Conservation (phyloP, 768 basidiomycete genomes). For the Auricularia heimuer region DNA sequence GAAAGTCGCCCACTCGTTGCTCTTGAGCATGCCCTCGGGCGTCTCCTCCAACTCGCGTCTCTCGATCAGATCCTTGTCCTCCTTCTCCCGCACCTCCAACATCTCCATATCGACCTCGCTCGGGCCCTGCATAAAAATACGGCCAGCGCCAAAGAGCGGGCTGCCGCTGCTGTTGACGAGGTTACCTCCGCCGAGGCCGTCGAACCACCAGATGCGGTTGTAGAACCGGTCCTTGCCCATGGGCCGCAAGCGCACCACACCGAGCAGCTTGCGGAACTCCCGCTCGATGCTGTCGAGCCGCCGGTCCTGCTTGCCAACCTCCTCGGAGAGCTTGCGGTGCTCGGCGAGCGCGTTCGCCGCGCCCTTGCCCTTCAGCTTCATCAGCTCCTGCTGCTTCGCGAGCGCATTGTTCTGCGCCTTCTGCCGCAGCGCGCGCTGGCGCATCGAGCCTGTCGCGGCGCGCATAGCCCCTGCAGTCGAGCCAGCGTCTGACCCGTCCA, state of each 20-base stretch:
- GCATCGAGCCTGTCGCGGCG: constrained; percentile 29
- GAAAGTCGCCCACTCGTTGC: constrained; percentile 88
- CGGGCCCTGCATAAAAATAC: constrained; percentile 89
- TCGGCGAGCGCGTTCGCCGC: constrained; percentile 76
- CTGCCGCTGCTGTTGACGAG: constrained; percentile 70
- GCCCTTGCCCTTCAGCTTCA: constrained; percentile 66
- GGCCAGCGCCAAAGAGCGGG: constrained; percentile 77
- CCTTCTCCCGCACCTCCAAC: constrained; percentile 48
- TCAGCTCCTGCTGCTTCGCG: constrained; percentile 74
- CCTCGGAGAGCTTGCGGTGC: constrained; percentile 77
- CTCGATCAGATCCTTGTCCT: constrained; percentile 41
- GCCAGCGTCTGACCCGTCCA: constrained; percentile 51
- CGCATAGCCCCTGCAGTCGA: constrained; percentile 29
- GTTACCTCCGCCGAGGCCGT: constrained; percentile 83
- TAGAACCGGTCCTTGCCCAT: constrained; percentile 89
- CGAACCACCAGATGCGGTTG: constrained; percentile 98
- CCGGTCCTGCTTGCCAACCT: constrained; percentile 72
- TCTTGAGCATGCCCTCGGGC: constrained; percentile 54
- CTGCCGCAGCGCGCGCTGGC: constrained; percentile 41
- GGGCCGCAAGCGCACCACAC: constrained; percentile 77
- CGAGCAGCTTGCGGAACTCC: constrained; percentile 85
- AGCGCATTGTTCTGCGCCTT: constrained; percentile 42
- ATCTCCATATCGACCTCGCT: constrained; percentile 70
- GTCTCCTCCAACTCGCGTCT: constrained; percentile 74
- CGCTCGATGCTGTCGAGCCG: constrained; percentile 82